Base-by-base conservation (phyloP, 2,329 filamentous ascomycete genomes). In the Diaporthe destruens region DNA sequence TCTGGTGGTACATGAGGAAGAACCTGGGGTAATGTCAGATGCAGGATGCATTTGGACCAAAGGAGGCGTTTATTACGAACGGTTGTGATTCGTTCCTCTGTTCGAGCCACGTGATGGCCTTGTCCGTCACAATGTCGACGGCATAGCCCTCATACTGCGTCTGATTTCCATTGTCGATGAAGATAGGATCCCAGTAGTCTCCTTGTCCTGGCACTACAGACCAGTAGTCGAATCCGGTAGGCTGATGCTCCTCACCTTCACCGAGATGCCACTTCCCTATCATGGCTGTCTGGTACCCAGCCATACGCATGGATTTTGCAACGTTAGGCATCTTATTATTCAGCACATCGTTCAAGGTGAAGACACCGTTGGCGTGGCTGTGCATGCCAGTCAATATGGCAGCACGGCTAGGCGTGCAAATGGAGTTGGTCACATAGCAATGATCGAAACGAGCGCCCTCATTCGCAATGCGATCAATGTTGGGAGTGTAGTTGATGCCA, bases 1-100 rank as follows among this genome's bases (percentile, higher is more conserved):
- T 89, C 76, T 89, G 87, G 73, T 88, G 87, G 75, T 86, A 88
- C 87, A 89, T 88, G 51, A 87, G 75, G 76, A 88, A 88, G 78
- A 88, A 88, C 8, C 57, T 61, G 25, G 16, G 2, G 4, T 9
- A 0, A 25, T 3, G 16, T 61, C 39, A 61, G 39, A 16, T 32
- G 1, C 3, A 8, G n/a, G 29, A 14, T 25, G 16, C 3, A 32
- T 7, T 4, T 32, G 9, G 16, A n/a, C 18, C 7, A n/a, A 2
- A 6, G 3, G 1, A 18, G 6, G 2, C 18, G 16, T 32, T 32
- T n/a, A 18, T 39, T 32, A 47, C 57, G 16, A 29, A 61, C 0
- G 86, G 86, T 71, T 80, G 80, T 44, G 80, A 79, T 7, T 80
- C 78, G n/a, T 81, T 78, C n/a, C 78, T 76, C 6, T 69, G 72